Evolutionary conservation across 116 monocot species (phyloP), one percentile per base, ranked within the genome.

Genomic region (Cymodocea nodosa): DNA sequence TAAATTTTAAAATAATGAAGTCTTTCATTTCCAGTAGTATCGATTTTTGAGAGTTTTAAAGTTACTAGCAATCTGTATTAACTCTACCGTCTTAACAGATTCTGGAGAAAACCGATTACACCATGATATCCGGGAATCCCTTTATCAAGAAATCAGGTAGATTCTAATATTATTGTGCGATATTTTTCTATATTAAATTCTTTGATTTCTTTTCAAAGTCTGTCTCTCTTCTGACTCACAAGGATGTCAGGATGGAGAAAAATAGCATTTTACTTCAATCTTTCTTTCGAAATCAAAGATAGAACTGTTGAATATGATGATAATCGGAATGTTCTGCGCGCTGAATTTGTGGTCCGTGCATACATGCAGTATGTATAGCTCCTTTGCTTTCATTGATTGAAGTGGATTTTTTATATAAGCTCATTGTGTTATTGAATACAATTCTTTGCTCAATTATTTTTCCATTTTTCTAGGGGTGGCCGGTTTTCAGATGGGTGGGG

Each of bases 231-330:
- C 18, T 63, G 19, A 44, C 16, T 51, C 16, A 24, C 34, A 76
- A 92, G 98, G 98, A 61, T 98, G 92, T 16, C 74, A 98, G 98
- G 98, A 61, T 98, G 92, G 98, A 88, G 92, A 67, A 98, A 98
- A 64, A 89, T 92, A 60, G 83, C 92, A 50, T 92, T 85, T 74
- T 98, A 81, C 77, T 98, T 98, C 78, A 89, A 89, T 70, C 64
- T 98, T 24, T 98, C 98, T 34, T 98, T 79, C 70, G 98, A 98
- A 82, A 98, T 98, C 30, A 98, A 68, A 71, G 92, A 98, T 68
- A 91, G 84, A 34, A 55, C 79, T 25, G 89, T 92, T 75, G 86
- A 98, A 73, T 98, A 79, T 67, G 92, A 98, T 82, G 92, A 92
- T 44, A 89, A 80, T 22, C 78, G 79, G 35, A 92, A 98, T 81